These are phyloP conservation scores for Botrytis cinerea DNA, from an alignment of 2,329 filamentous ascomycete species.

Conservation along the genomic window DNA sequence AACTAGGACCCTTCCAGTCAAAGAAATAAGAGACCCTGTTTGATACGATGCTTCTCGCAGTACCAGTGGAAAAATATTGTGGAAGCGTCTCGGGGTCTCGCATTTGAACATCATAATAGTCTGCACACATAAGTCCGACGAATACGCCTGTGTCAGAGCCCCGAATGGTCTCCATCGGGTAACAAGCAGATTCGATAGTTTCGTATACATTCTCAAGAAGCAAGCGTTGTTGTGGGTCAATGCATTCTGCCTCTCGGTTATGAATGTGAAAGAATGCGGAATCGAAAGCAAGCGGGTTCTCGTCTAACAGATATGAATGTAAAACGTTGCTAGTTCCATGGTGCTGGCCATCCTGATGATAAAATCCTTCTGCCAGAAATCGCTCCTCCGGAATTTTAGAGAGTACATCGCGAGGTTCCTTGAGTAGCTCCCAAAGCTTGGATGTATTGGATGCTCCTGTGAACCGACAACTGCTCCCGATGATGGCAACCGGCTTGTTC, in stretches of 20 bases:
- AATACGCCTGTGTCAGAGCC: constrained; percentile 12
- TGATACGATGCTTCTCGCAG: constrained; percentile 37
- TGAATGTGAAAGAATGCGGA: constrained; percentile 41
- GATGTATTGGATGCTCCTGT: constrained; percentile 26
- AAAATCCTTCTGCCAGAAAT: constrained; percentile 48
- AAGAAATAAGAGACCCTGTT: constrained; percentile 22
- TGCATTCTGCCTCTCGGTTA: constrained; percentile 32
- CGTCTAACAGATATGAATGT: too few relatives aligned
- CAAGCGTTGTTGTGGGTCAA: constrained; percentile 40
- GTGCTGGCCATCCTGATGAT: constrained; percentile 39
- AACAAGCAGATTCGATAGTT: constrained; percentile 30
- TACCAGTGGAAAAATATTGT: constrained; percentile 42
- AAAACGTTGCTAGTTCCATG: neutral
- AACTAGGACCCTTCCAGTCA: constrained; percentile 50
- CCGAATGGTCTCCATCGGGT: neutral
- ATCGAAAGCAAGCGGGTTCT: constrained; percentile 38
- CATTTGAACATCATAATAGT: constrained; percentile 3
- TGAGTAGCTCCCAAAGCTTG: constrained; percentile 44
- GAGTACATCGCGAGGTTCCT: constrained; percentile 33
- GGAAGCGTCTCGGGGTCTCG: constrained; percentile 24
- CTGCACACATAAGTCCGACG: constrained; percentile 16
- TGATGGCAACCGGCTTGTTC: too few relatives aligned
- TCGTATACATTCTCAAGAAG: constrained; percentile 37
- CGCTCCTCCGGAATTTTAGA: constrained; percentile 38
- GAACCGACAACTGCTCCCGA: too few relatives aligned